Evolutionary conservation across 2,329 filamentous ascomycete species (phyloP), one percentile per base, ranked within the genome.

Genomic region (Xylaria sp.): DNA sequence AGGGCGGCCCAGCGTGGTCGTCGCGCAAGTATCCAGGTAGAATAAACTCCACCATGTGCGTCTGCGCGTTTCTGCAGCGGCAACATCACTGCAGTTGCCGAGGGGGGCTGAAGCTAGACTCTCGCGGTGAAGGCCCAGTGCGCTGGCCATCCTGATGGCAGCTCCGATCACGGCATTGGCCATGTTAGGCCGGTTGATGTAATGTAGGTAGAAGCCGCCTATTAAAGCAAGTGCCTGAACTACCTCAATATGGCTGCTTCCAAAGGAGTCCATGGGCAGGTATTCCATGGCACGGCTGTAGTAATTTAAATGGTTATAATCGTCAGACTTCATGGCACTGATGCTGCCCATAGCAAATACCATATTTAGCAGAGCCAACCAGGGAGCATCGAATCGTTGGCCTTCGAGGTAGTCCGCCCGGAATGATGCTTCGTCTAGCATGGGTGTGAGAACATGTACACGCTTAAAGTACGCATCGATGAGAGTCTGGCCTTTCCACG

Each of bases 381-480:
- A 94, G 23, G 90, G 86, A 0, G 87, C 83, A 76, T 93, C 91
- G 67, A 84, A 88, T 20, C 90, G 84, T 71, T 88, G 86, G 11
- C 87, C 87, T 66, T 87, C 85, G 17, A 89, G 81, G 73, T 90
- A 91, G 61, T 88, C 88, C 10, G 88, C 87, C 70, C 89, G 87
- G 78, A 93, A 93, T 10, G 87, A 85, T 20, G 87, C 86, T 77
- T 93, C 91, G 72, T 94, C 91, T 3, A 94, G 83, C 85, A 93
- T 89, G 0, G 92, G 92, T 4, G 90, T 86, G 72, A 93, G 90
- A 1, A 90, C 87, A 69, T 93, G 92, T 28, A 92, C 87, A 38
- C 89, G 86, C 72, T 90, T 89, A 77, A 93, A 93, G 77, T 93
- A 93, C n/a, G 90, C 89, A 73, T 93, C 89, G 48, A 93, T 88